These are phyloP conservation scores for Gymnopus androsaceus DNA, from an alignment of 1,284 basidiomycete species.

Conservation along the genomic window DNA sequence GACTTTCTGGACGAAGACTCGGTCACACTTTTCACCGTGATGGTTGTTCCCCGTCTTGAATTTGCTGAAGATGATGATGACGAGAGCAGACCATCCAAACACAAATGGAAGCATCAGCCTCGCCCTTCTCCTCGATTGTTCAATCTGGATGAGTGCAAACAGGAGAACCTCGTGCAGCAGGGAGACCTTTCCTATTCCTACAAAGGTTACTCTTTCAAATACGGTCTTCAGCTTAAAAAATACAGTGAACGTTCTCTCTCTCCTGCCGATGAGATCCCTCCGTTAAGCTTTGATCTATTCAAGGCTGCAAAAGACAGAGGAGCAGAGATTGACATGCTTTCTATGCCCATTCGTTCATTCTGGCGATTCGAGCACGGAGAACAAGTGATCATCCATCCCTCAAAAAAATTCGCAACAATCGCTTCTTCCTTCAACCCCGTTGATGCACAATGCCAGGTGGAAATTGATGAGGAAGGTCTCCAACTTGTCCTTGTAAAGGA, in stretches of 20 bases:
- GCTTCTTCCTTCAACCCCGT: not conserved
- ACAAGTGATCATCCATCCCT: not conserved
- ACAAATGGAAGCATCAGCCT: not conserved
- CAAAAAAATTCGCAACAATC: not conserved
- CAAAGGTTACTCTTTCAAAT: not conserved
- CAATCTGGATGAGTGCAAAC: not conserved
- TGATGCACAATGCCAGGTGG: not conserved
- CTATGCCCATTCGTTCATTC: not conserved
- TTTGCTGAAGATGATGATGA: not conserved
- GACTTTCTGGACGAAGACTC: not conserved
- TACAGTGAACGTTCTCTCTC: not conserved
- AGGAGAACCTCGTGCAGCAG: not conserved
- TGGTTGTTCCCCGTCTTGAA: not conserved
- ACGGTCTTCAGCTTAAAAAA: not conserved
- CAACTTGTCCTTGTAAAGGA: not conserved
- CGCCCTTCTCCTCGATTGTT: not conserved
- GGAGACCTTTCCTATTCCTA: not conserved
- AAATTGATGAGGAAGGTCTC: not conserved
- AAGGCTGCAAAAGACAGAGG: not conserved
- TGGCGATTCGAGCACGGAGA: not conserved
- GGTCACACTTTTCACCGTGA: not conserved
- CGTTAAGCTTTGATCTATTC: not conserved
- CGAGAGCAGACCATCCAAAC: not conserved
- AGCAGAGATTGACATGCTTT: not conserved
- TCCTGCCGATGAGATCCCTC: not conserved